Evolutionary conservation across 2,329 filamentous ascomycete genomes (phyloP).

Genomic region (Claviceps citrina): DNA sequence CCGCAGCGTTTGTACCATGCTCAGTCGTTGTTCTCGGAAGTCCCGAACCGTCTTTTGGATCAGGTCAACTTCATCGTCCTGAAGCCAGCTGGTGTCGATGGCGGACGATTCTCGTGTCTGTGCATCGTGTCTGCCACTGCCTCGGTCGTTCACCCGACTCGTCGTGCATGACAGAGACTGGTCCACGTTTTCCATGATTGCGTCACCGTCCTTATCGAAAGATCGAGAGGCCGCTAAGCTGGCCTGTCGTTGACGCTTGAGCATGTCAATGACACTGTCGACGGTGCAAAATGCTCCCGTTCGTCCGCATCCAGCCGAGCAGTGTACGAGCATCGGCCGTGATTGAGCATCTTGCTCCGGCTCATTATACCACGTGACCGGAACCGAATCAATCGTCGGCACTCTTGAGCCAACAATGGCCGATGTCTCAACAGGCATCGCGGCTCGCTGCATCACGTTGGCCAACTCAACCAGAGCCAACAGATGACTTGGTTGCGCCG

Average conservation of each 20-base stretch:
- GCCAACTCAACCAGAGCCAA: slow-evolving; percentile 80
- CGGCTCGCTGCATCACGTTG: slow-evolving; percentile 53
- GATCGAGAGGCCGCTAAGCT: slow-evolving; percentile 12
- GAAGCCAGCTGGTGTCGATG: slow-evolving; percentile 48
- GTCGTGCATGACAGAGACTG: slow-evolving; percentile 16
- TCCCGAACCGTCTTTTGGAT: slow-evolving; percentile 81
- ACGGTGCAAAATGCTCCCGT: slow-evolving; percentile 96
- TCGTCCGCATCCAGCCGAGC: slow-evolving; percentile 86
- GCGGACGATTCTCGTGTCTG: slow-evolving; percentile 4
- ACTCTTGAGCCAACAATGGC: slow-evolving; percentile 19
- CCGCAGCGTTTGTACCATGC: slow-evolving; percentile 89
- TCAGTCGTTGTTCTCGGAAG: slow-evolving; percentile 73
- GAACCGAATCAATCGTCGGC: slow-evolving; percentile 14
- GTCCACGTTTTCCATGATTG: slow-evolving; percentile 25
- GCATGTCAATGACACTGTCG: slow-evolving; percentile 88
- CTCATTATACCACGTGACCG: slow-evolving; percentile 38
- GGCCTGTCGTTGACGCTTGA: slow-evolving; percentile 61
- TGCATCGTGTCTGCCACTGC: slow-evolving; percentile 4
- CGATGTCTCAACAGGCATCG: slow-evolving; percentile 30
- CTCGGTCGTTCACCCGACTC: slow-evolving; percentile 10
- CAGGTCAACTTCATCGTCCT: slow-evolving; percentile 56
- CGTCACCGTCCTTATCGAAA: slow-evolving; percentile 27
- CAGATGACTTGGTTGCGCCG: slow-evolving; percentile 74
- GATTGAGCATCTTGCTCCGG: slow-evolving; percentile 37
- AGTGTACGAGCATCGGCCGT: slow-evolving; percentile 79